Evolutionary conservation across 2,329 filamentous ascomycete species (phyloP).

Genomic region (Fusarium sp.): DNA sequence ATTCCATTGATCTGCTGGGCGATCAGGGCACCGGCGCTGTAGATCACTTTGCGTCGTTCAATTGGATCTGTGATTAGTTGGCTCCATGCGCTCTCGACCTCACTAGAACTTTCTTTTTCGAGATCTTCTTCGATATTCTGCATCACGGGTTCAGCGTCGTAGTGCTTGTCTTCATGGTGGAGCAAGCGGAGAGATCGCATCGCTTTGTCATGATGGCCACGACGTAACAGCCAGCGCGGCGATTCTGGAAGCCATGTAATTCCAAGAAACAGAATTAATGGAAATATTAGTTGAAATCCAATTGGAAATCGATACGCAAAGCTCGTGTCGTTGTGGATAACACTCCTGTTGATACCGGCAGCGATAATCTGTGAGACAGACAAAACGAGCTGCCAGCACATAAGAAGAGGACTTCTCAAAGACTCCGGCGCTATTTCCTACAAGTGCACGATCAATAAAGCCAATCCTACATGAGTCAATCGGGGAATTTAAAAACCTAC

Average conservation of each 20-base stretch:
- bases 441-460: background rate
- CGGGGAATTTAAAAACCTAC: constrained; percentile 25
- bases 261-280: constrained; percentile 30
- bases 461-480: background rate
- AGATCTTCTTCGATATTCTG: constrained; percentile 56
- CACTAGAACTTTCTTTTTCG: constrained; percentile 47
- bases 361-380: constrained; percentile 51
- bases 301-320: constrained; percentile 49
- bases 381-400: constrained; percentile 53
- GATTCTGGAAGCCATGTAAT: constrained; percentile 44
- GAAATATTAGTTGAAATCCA: constrained; percentile 45
- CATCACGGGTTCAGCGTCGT: constrained; percentile 49
- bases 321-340: constrained; percentile 42
- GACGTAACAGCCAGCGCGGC: constrained; percentile 48
- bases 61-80: constrained; percentile 55
- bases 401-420: constrained; percentile 48
- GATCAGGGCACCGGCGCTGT: constrained; percentile 54
- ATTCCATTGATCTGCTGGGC: constrained; percentile 62
- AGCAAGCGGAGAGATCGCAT: constrained; percentile 53
- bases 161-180: constrained; percentile 52
- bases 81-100: constrained; percentile 49
- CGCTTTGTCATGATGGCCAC: constrained; percentile 52
- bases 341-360: constrained; percentile 45
- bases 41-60: constrained; percentile 58
- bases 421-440: constrained; percentile 46